Evolutionary conservation across 345 rosid genomes (phyloP).

Genomic region (Eucalyptus pauciflora): DNA sequence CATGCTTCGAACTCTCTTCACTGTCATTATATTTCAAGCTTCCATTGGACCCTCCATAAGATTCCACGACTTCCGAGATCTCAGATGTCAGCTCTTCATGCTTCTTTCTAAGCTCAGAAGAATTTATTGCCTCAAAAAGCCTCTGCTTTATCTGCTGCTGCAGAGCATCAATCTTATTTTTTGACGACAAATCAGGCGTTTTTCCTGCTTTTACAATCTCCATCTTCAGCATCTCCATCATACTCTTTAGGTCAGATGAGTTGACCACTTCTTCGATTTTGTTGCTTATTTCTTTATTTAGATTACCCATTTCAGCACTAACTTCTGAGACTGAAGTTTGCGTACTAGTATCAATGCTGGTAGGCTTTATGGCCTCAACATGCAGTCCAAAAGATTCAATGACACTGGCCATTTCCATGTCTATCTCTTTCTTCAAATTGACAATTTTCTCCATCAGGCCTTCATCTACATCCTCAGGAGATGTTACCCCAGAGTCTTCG

Average conservation of each 20-base stretch:
- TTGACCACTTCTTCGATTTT: conserved; percentile 37
- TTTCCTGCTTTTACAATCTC: conserved; percentile 50
- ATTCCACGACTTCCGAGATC: conserved; percentile 26
- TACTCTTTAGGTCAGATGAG: conserved; percentile 48
- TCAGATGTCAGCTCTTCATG: conserved; percentile 40
- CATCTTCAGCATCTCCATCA: conserved; percentile 52
- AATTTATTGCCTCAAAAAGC: conserved; percentile 40
- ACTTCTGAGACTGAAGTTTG: conserved; percentile 15
- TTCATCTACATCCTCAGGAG: conserved; percentile 38
- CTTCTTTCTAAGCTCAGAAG: conserved; percentile 41
- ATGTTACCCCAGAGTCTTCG: conserved; percentile 34
- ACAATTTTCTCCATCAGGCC: conserved; percentile 41
- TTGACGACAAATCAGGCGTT: conserved; percentile 23
- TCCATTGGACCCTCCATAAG: conserved; percentile 20
- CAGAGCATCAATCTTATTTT: conserved; percentile 41
- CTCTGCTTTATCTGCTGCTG: conserved; percentile 48
- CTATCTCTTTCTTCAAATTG: conserved; percentile 33
- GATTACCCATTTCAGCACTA: conserved; percentile 25
- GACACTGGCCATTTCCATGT: conserved; percentile 35
- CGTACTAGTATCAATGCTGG: conserved; percentile 11
- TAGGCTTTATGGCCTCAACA: conserved; percentile 26
- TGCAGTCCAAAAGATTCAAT: conserved; percentile 52
- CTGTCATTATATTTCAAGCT: conserved; percentile 5
- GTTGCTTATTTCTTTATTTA: conserved; percentile 41
- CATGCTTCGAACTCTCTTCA: not conserved